A percentile compares a stretch with the other conserved stretches of the same genome.
Conservation (phyloP, 768 basidiomycete genomes). For the Lentinula lateritia region DNA sequence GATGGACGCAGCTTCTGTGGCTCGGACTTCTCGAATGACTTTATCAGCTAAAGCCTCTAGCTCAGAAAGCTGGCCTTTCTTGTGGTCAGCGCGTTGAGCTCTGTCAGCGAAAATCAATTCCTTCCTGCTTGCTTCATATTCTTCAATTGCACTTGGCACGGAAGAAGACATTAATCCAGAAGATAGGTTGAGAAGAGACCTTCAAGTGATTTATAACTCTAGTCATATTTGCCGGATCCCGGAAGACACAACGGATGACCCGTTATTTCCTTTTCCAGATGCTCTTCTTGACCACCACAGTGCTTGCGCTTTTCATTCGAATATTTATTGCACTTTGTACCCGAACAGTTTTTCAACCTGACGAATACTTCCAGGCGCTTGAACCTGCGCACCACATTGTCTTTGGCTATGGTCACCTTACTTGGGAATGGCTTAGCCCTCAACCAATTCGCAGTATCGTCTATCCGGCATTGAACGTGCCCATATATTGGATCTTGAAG, state of each 20-base stretch:
- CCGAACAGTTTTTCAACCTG: conserved; percentile 90
- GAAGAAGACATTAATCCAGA: not conserved
- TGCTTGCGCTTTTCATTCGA: conserved; percentile 44
- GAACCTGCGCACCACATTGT: conserved; percentile 88
- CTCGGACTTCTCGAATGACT: conserved; percentile 49
- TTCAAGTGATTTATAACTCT: no score
- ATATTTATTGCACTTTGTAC: conserved; percentile 63
- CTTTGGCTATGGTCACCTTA: conserved; percentile 87
- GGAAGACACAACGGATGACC: not conserved
- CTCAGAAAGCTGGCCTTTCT: conserved; percentile 21
- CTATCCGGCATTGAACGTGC: conserved; percentile 79
- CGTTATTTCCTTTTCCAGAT: not conserved
- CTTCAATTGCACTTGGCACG: conserved; percentile 2
- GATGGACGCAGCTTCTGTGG: conserved; percentile 46
- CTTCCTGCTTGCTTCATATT: conserved; percentile 5
- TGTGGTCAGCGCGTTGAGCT: conserved; percentile 44
- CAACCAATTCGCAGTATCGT: conserved; percentile 73
- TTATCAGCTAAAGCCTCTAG: conserved; percentile 50
- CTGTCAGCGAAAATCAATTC: conserved; percentile 35
- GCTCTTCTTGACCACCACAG: conserved; percentile 4
- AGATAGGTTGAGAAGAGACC: no score
- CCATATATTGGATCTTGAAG: conserved; percentile 70
- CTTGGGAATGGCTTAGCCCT: conserved; percentile 89
- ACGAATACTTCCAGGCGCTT: conserved; percentile 93
- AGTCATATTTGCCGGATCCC: not conserved